Evolutionary conservation across 352 stramenopile genomes (phyloP), one percentile per base, ranked within the genome.

Genomic region (Plasmopara viticola): DNA sequence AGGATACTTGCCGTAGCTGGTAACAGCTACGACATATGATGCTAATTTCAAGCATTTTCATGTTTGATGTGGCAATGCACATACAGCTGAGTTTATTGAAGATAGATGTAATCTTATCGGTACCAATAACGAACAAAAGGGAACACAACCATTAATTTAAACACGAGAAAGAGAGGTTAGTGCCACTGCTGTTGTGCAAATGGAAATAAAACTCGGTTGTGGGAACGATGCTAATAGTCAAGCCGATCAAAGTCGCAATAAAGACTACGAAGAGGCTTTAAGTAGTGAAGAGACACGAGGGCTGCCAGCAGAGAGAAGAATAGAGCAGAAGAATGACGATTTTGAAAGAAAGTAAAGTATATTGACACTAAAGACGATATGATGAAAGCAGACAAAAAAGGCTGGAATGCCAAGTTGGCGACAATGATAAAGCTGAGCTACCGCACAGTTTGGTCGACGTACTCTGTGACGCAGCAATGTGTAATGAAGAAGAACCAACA

Each of bases 401-500:
- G 31, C n/a, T 15, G 6, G 37, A 15, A 17, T 14, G 33, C 4
- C 9, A 41, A 41, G n/a, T 17, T 5, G 6, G 7, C 33, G 34
- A 48, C 18, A n/a, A n/a, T 49, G 38, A 53, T 30, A 43, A 12
- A 18, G 37, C 43, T 4, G 40, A 43, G 31, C 42, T 66, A 48
- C 48, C 54, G 34, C 18, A 14, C 15, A 45, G 55, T 12, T 49
- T 67, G 35, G 30, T 60, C 17, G 38, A 15, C 13, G 48, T 18
- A 35, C 25, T 13, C 3, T 13, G 17, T 25, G 49, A 64, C 9
- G n/a, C 33, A 25, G 35, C 15, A 31, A 28, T 53, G 15, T 13
- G 28, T 28, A 35, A 64, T 28, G 64, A 67, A 48, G 40, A 60
- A n/a, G 60, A 67, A 9, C 2, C 29, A 18, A 29, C 49, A 15